Conservation (phyloP, 495 filamentous ascomycete genomes). For the Xylaria venustula region DNA sequence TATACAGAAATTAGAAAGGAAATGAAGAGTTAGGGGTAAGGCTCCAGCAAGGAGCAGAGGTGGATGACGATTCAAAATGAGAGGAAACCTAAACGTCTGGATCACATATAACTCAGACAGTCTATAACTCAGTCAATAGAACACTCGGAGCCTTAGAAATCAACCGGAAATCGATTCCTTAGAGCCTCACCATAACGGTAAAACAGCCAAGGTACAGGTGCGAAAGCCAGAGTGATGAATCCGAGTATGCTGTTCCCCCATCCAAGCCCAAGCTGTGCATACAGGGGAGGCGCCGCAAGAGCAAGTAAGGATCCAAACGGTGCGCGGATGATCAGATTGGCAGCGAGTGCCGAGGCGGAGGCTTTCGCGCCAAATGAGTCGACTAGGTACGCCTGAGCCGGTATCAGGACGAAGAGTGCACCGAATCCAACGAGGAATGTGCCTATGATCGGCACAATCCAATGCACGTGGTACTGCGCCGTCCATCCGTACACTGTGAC, state of each 20-base stretch:
- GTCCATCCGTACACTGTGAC: slow-evolving; percentile 32
- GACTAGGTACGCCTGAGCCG: slow-evolving; percentile 48
- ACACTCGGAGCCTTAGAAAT: too few species aligned
- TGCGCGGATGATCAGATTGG: slow-evolving; percentile 44
- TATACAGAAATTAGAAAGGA: too few species aligned
- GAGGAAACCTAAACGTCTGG: too few species aligned
- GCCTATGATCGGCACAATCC: slow-evolving; percentile 37
- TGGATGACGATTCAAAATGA: too few species aligned
- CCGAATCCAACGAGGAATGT: slow-evolving; percentile 41
- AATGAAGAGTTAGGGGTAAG: too few species aligned
- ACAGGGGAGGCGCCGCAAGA: slow-evolving; percentile 54
- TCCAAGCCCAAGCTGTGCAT: slow-evolving; percentile 49
- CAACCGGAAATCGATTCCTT: slow-evolving; percentile 24
- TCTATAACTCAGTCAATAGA: too few species aligned
- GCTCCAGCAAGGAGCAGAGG: too few species aligned
- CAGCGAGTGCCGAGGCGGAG: slow-evolving; percentile 51
- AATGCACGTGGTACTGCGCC: slow-evolving; percentile 23
- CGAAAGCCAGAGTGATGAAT: slow-evolving; percentile 54
- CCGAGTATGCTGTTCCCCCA: slow-evolving; percentile 62
- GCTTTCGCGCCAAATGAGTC: slow-evolving; percentile 47
- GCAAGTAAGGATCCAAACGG: slow-evolving; percentile 55
- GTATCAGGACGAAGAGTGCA: slow-evolving; percentile 39
- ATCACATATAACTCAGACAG: too few species aligned
- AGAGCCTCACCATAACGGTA: slow-evolving; percentile 29
- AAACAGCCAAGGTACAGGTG: slow-evolving; percentile 48